Evolutionary conservation across 148 eudicot genomes (phyloP).

Genomic region (Mesembryanthemum crystallinum): DNA sequence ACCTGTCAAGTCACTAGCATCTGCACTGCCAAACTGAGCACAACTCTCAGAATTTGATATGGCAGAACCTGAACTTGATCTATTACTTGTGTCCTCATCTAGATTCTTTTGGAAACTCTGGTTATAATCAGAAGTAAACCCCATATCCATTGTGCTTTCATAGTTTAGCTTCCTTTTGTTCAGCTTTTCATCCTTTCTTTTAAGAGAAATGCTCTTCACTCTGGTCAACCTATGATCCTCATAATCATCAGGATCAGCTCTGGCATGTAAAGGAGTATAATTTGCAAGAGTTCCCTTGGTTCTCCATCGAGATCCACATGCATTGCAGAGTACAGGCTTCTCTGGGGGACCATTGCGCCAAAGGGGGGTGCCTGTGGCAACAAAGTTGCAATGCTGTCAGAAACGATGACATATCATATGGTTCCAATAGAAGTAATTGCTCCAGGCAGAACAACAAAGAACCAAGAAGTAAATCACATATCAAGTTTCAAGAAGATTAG

Average conservation of each 20-base stretch:
- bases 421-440: background rate
- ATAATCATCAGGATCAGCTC: slow-evolving; percentile 62
- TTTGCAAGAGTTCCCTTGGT: slow-evolving; percentile 89
- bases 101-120: slow-evolving; percentile 45
- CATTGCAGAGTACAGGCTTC: slow-evolving; percentile 96
- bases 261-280: slow-evolving; percentile 90
- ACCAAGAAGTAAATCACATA: background rate
- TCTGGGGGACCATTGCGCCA: slow-evolving; percentile 99
- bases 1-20: slow-evolving; percentile 95
- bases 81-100: slow-evolving; percentile 87
- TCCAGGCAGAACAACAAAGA: background rate
- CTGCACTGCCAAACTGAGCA: slow-evolving; percentile 73
- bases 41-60: slow-evolving; percentile 92
- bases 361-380: slow-evolving; percentile 83
- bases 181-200: slow-evolving; percentile 60
- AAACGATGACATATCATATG: slow-evolving; percentile 7
- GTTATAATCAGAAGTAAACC: slow-evolving; percentile 35
- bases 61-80: slow-evolving; percentile 98
- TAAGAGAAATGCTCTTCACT: slow-evolving; percentile 56
- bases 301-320: slow-evolving; percentile 99
- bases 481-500: background rate
- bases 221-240: slow-evolving; percentile 60
- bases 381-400: slow-evolving; percentile 22
- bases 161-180: slow-evolving; percentile 63
- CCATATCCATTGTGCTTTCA: slow-evolving; percentile 37